A percentile compares a stretch with the other conserved stretches of the same genome.
Conservation (phyloP, 2,329 filamentous ascomycete species). For the Botryotinia convoluta region DNA sequence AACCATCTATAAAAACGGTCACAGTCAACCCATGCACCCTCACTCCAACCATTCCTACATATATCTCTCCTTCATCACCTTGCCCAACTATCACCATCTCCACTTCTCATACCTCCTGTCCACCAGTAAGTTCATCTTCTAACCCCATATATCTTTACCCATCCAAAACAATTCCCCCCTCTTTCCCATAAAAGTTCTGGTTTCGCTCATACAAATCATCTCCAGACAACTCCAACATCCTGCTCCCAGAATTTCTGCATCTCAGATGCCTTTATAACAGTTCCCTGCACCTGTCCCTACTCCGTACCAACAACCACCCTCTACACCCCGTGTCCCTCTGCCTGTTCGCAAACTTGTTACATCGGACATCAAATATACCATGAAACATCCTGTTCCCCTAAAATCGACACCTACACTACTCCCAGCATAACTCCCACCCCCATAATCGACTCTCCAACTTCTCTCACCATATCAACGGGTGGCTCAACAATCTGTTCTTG, state of each 20-base stretch:
- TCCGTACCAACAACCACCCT: constrained; percentile 27
- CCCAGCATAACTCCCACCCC: background rate
- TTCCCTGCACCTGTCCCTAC: constrained; percentile 33
- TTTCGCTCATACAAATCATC: background rate
- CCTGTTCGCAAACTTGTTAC: constrained; percentile 22
- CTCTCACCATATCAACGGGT: too few species aligned
- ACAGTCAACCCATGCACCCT: constrained; percentile 7
- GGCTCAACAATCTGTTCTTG: too few species aligned
- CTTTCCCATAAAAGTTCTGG: too few species aligned
- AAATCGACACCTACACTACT: background rate
- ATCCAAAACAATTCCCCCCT: background rate
- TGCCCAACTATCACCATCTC: constrained; percentile 33
- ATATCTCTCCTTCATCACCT: constrained; percentile 9
- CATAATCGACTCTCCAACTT: too few species aligned
- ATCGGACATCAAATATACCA: constrained; percentile 16
- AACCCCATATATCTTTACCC: constrained; percentile 21
- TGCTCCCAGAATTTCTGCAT: constrained; percentile 27
- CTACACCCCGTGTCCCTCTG: constrained; percentile 29
- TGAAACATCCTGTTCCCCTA: constrained; percentile 2
- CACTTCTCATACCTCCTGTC: constrained; percentile 23
- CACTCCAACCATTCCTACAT: background rate
- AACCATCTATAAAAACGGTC: background rate
- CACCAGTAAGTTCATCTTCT: background rate
- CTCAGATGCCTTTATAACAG: constrained; percentile 23
- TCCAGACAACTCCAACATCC: constrained; percentile 16